Percentiles rank a stretch among this genome's conserved stretches.
These are phyloP conservation scores for Tylopilus sp. DNA, from an alignment of 768 basidiomycete genomes.

Conservation along the genomic window DNA sequence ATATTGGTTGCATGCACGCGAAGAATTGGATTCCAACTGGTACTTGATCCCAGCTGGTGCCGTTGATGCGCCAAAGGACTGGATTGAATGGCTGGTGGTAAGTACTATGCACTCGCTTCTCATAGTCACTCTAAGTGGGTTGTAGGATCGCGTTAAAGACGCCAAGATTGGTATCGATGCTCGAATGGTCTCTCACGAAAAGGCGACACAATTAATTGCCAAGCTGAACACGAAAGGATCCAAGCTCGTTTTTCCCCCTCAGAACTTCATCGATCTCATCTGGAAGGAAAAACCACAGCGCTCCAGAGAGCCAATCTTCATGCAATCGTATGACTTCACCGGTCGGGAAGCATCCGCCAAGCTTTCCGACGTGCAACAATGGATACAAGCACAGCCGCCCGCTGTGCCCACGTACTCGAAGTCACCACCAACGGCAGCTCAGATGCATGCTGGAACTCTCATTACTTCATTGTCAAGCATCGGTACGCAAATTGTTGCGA, in stretches of 20 bases:
- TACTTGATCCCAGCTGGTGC: conserved; percentile 55
- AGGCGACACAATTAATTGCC: conserved; percentile 55
- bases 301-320: conserved; percentile 58
- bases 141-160: conserved; percentile 38
- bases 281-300: conserved; percentile 79
- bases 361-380: conserved; percentile 63
- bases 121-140: conserved; percentile 4
- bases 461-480: conserved; percentile 69
- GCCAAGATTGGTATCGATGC: conserved; percentile 79
- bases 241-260: conserved; percentile 74
- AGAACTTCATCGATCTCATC: conserved; percentile 79
- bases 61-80: conserved; percentile 56
- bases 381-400: conserved; percentile 61
- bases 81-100: conserved; percentile 78
- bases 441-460: conserved; percentile 65
- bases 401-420: conserved; percentile 62
- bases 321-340: conserved; percentile 70
- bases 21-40: conserved; percentile 76
- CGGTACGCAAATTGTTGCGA: conserved; percentile 39
- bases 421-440: conserved; percentile 51
- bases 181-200: conserved; percentile 74
- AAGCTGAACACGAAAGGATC: conserved; percentile 52
- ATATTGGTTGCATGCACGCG: conserved; percentile 77
- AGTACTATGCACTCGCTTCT: conserved; percentile 17
- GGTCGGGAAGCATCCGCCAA: conserved; percentile 67